Conservation (phyloP, 2,329 filamentous ascomycete genomes). For the Purpureocillium lavendulum region DNA sequence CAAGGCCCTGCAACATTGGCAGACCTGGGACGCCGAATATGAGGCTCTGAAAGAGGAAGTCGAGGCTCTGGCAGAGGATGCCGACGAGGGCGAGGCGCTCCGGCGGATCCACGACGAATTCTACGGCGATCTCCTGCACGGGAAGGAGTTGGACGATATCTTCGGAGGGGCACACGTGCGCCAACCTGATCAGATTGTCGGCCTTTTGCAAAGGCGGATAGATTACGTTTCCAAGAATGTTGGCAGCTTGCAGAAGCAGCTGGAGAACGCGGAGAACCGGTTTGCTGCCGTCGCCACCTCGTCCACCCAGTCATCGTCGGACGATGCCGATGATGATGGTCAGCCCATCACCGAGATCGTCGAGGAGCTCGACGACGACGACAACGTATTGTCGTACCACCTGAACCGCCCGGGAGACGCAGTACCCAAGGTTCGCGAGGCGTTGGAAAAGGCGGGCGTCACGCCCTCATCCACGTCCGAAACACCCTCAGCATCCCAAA, state of each 20-base stretch:
- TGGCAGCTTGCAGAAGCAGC: slow-evolving; percentile 61
- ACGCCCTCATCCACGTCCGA: slow-evolving; percentile 1
- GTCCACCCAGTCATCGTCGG: slow-evolving; percentile 46
- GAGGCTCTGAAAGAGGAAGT: slow-evolving; percentile 82
- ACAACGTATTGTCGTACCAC: slow-evolving; percentile 65
- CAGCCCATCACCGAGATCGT: slow-evolving; percentile 83
- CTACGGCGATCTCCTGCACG: slow-evolving; percentile 53
- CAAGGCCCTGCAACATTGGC: slow-evolving; percentile 77
- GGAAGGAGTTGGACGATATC: slow-evolving; percentile 44
- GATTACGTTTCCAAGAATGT: slow-evolving; percentile 88
- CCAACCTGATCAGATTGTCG: slow-evolving; percentile 43
- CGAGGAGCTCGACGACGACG: slow-evolving; percentile 86
- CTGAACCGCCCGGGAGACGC: slow-evolving; percentile 59
- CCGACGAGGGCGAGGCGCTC: slow-evolving; percentile 41
- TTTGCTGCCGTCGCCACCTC: slow-evolving; percentile 51
- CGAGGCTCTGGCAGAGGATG: slow-evolving; percentile 38
- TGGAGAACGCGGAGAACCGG: slow-evolving; percentile 61
- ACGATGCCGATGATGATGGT: slow-evolving; percentile 57
- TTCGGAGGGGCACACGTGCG: slow-evolving; percentile 21
- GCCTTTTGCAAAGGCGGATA: slow-evolving; percentile 59
- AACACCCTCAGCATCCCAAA: background rate
- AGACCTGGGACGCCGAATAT: slow-evolving; percentile 85
- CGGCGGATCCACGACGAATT: slow-evolving; percentile 49
- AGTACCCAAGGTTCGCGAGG: slow-evolving; percentile 60
- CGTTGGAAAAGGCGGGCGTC: slow-evolving; percentile 69